A percentile compares a stretch with the other conserved stretches of the same genome.
These are phyloP conservation scores for Aspergillus calidoustus DNA, from an alignment of 2,329 filamentous ascomycete species.

Conservation along the genomic window DNA sequence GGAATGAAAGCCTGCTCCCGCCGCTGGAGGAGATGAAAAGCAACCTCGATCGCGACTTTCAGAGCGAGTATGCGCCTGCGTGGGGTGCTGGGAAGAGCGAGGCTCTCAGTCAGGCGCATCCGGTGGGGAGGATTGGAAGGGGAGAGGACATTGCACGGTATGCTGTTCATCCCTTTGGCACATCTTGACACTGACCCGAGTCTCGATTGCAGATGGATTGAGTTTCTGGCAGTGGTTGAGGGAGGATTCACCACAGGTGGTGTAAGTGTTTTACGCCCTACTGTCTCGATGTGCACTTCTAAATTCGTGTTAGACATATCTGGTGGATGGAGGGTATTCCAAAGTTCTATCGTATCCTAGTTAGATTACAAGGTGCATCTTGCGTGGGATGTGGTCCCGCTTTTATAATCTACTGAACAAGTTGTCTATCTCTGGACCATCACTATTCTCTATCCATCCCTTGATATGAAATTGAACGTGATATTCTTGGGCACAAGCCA, in stretches of 20 bases:
- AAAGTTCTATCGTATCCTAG: slow-evolving; percentile 2
- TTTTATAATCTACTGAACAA: not conserved
- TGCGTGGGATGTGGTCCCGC: no score
- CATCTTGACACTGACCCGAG: not conserved
- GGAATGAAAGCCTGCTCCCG: not conserved
- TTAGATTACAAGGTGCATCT: not conserved
- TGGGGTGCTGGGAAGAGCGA: slow-evolving; percentile 3
- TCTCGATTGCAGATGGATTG: not conserved
- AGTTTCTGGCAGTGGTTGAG: not conserved
- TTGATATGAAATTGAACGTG: not conserved
- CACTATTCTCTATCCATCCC: not conserved
- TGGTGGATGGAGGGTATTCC: slow-evolving; percentile 2
- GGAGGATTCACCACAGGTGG: not conserved
- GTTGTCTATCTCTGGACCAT: not conserved
- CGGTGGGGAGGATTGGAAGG: not conserved
- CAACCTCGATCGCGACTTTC: not conserved
- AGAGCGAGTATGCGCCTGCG: slow-evolving; percentile 3
- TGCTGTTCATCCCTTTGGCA: not conserved
- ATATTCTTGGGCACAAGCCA: not conserved
- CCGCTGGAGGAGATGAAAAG: not conserved
- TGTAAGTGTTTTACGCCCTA: not conserved
- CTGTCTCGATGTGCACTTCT: not conserved
- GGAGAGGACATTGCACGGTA: slow-evolving; percentile 1
- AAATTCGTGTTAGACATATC: not conserved
- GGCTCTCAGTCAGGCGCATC: not conserved